Percentiles rank a stretch among this genome's conserved stretches.
phyloP scores from a whole-genome alignment of 2,329 filamentous ascomycete genomes.

The Alternaria sp. region DNA sequence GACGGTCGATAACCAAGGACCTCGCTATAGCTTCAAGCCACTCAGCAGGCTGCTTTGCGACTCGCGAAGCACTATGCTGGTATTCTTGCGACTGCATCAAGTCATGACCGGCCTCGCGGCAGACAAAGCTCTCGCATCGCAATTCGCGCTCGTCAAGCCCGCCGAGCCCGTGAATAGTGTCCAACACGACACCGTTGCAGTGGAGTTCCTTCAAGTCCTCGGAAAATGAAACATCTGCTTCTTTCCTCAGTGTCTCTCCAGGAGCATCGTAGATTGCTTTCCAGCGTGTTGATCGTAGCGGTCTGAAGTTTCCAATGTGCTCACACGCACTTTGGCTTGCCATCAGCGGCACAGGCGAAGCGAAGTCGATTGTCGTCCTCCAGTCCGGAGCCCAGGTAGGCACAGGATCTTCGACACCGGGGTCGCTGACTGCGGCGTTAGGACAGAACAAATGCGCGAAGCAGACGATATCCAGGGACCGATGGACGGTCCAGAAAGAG shows the following conservation, averaged over 20 bases:
- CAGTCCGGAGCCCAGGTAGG: constrained; percentile 41
- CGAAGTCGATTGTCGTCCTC: constrained; percentile 31
- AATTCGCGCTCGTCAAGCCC: constrained; percentile 34
- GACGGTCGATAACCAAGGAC: constrained; percentile 36
- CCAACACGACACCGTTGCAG: constrained; percentile 35
- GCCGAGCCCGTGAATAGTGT: constrained; percentile 30
- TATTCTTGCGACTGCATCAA: constrained; percentile 13
- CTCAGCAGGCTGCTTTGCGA: constrained; percentile 19
- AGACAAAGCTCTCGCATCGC: constrained; percentile 35
- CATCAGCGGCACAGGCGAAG: constrained; percentile 43
- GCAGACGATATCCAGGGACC: constrained; percentile 38
- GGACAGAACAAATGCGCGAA: constrained; percentile 39
- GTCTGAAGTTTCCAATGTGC: constrained; percentile 40
- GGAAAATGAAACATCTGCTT: constrained; percentile 29
- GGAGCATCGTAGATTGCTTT: constrained; percentile 36
- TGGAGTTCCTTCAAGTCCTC: constrained; percentile 29
- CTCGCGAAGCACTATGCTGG: constrained; percentile 12
- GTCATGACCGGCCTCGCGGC: constrained; percentile 21
- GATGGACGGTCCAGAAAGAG: constrained; percentile 33
- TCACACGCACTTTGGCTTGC: constrained; percentile 39
- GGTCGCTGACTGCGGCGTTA: constrained; percentile 21
- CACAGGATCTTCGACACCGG: constrained; percentile 12
- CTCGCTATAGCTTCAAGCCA: constrained; percentile 30
- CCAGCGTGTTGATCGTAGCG: constrained; percentile 26
- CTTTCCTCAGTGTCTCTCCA: constrained; percentile 20